phyloP scores from a whole-genome alignment of 106 monocot genomes.

The Phalaenopsis equestris region DNA sequence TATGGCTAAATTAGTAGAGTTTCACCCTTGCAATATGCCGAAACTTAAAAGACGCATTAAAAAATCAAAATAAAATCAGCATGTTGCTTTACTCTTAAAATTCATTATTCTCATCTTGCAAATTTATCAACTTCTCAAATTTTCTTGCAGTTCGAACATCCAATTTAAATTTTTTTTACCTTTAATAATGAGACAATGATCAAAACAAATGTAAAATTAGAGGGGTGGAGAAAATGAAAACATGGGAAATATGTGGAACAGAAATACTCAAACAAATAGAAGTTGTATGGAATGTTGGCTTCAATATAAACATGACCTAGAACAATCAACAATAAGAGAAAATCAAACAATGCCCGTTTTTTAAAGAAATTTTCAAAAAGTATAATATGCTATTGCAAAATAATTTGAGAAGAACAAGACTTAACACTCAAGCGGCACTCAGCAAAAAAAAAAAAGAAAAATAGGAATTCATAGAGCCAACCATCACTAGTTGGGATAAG shows the following conservation, averaged over 20 bases:
- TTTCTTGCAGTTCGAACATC: not conserved
- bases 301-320: not conserved
- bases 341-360: not conserved
- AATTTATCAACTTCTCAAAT: not conserved
- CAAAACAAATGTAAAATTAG: not conserved
- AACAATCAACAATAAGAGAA: not conserved
- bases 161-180: not conserved
- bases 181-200: not conserved
- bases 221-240: not conserved
- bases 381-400: not conserved
- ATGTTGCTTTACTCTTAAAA: not conserved
- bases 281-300: not conserved
- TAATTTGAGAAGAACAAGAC: no score
- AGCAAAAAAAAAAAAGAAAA: no score
- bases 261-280: not conserved
- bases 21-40: no score
- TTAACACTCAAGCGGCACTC: no score
- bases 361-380: not conserved
- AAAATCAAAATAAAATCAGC: not conserved
- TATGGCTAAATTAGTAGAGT: no score
- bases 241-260: not conserved
- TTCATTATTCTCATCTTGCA: not conserved
- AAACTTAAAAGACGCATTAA: not conserved
- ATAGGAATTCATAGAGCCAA: no score
- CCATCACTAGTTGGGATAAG: no score